A percentile compares a stretch with the other conserved stretches of the same genome.
Conservation (phyloP, 768 basidiomycete species). For the Xerocomus brunneocitrinus region DNA sequence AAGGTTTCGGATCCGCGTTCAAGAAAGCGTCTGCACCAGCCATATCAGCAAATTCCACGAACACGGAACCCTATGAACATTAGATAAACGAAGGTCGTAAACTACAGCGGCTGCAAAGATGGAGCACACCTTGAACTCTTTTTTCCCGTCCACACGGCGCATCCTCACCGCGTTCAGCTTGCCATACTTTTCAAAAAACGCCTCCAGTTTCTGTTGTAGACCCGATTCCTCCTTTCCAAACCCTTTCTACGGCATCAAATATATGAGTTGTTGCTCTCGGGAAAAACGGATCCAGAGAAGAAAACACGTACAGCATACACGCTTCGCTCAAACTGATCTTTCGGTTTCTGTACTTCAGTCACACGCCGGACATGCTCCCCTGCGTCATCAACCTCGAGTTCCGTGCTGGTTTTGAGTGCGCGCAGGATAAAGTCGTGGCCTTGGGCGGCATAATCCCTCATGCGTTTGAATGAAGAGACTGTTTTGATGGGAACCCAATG, state of each 20-base stretch:
- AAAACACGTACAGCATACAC: constrained; percentile 76
- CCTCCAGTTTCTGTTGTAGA: constrained; percentile 71
- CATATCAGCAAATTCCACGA: constrained; percentile 79
- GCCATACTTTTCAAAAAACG: constrained; percentile 77
- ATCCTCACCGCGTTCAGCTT: constrained; percentile 79
- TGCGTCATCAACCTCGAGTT: constrained; percentile 71
- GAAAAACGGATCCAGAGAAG: neutral
- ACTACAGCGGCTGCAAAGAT: neutral
- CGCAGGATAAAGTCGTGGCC: constrained; percentile 68
- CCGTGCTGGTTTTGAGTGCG: constrained; percentile 50
- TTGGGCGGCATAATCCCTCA: constrained; percentile 62
- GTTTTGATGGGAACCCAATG: constrained; percentile 90
- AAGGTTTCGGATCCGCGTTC: constrained; percentile 74
- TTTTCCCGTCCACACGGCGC: constrained; percentile 73
- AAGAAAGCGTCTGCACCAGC: constrained; percentile 70
- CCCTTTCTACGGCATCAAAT: constrained; percentile 62
- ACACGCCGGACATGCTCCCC: constrained; percentile 69
- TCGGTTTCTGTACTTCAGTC: constrained; percentile 73
- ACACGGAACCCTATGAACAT: constrained; percentile 76
- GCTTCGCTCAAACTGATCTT: constrained; percentile 76
- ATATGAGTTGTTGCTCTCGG: neutral
- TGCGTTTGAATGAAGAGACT: constrained; percentile 91
- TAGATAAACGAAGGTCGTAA: neutral
- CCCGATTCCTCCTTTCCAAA: constrained; percentile 64
- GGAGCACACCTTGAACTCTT: constrained; percentile 77